These are phyloP conservation scores for Xanthoparmelia taractica DNA, from an alignment of 495 filamentous ascomycete species.

Conservation along the genomic window DNA sequence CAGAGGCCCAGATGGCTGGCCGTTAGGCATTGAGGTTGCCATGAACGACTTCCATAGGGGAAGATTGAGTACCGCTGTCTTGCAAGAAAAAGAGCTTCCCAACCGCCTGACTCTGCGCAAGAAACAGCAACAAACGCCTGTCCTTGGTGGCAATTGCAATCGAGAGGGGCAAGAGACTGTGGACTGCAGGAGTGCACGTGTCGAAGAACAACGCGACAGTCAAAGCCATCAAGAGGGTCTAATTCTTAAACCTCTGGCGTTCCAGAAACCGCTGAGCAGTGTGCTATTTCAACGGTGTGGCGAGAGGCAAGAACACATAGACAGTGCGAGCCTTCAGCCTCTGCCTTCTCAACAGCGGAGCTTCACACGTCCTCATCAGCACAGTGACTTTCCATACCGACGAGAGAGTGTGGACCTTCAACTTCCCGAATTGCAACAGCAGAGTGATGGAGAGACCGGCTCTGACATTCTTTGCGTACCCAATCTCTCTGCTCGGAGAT, in stretches of 20 bases:
- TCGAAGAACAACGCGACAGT: neutral
- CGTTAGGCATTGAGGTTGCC: conserved; percentile 5
- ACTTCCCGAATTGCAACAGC: neutral
- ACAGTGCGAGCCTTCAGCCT: neutral
- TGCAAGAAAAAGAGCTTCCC: neutral
- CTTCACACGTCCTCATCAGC: neutral
- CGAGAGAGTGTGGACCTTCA: neutral
- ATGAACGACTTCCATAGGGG: conserved; percentile 6
- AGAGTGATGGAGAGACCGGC: neutral
- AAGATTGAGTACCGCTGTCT: neutral
- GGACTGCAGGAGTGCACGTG: neutral
- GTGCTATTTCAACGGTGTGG: neutral
- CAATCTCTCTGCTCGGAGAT: neutral
- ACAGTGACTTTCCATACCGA: neutral
- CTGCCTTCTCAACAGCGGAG: neutral
- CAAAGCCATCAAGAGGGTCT: neutral
- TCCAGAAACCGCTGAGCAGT: neutral
- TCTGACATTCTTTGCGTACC: neutral
- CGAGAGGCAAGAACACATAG: neutral
- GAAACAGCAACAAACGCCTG: neutral
- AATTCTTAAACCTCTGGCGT: neutral
- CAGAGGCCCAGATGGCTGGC: conserved; percentile 4
- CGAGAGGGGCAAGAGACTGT: neutral
- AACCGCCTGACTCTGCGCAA: neutral
- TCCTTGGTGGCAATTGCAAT: neutral